Conservation (phyloP, 768 basidiomycete species). For the Lentinula boryana region DNA sequence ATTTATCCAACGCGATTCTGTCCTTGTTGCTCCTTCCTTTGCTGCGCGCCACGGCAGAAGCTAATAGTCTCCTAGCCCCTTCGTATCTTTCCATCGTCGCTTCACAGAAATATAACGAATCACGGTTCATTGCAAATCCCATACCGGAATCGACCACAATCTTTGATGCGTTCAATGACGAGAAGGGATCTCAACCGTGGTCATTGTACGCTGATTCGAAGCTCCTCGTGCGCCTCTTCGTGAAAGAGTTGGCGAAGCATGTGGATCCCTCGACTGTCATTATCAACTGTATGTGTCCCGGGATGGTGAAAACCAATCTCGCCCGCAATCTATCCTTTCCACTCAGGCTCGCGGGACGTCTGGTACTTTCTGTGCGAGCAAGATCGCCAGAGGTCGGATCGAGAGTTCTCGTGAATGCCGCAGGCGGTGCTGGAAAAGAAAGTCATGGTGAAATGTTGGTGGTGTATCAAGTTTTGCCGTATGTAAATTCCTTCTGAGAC, state of each 20-base stretch:
- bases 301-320: conserved; percentile 12
- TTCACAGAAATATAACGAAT: conserved; percentile 4
- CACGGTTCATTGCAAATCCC: conserved; percentile 5
- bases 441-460: conserved; percentile 12
- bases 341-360: not conserved
- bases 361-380: conserved; percentile 1
- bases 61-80: not conserved
- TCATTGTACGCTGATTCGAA: conserved; percentile 14
- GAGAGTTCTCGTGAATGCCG: conserved; percentile 9
- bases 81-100: conserved; percentile 12
- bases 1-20: conserved; percentile 14
- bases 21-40: conserved; percentile 15
- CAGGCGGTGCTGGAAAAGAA: conserved; percentile 8
- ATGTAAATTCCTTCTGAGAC: not conserved
- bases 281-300: conserved; percentile 17
- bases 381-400: conserved; percentile 13
- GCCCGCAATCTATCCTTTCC: conserved; percentile 4
- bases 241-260: conserved; percentile 10
- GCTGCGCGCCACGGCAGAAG: conserved; percentile 10
- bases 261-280: conserved; percentile 12
- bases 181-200: not conserved
- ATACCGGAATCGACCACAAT: conserved; percentile 10
- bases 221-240: conserved; percentile 11
- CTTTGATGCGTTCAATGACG: conserved; percentile 11
- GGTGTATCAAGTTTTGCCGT: conserved; percentile 8